These are phyloP conservation scores for Cordyceps sp. DNA, from an alignment of 2,329 filamentous ascomycete genomes.

Conservation along the genomic window DNA sequence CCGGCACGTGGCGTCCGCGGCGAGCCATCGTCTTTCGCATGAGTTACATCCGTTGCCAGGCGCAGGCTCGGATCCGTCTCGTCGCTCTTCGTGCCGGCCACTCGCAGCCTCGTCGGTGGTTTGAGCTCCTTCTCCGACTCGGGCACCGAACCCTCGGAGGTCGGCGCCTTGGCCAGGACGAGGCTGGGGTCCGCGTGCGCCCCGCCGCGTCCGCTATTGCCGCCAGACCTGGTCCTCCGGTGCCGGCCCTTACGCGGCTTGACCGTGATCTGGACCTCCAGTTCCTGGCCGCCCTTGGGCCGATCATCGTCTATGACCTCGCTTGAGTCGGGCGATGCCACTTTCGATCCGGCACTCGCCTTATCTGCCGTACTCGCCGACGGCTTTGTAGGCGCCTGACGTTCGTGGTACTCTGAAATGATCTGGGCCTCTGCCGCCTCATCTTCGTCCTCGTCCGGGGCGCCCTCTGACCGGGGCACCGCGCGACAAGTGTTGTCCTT, in stretches of 20 bases:
- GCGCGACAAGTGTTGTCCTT: too few relatives aligned
- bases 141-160: not conserved
- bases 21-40: conserved; percentile 6
- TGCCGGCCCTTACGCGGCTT: conserved; percentile 15
- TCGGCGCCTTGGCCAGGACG: conserved; percentile 8
- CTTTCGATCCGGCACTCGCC: too few relatives aligned
- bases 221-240: conserved; percentile 8
- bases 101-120: conserved; percentile 5
- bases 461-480: too few relatives aligned
- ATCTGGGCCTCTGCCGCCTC: too few relatives aligned
- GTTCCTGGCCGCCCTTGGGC: conserved; percentile 4
- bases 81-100: conserved; percentile 11
- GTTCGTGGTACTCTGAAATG: too few relatives aligned
- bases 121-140: not conserved
- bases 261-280: conserved; percentile 11
- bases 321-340: not conserved
- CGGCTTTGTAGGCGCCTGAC: too few relatives aligned
- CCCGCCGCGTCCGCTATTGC: conserved; percentile 7
- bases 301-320: conserved; percentile 3
- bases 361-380: too few relatives aligned
- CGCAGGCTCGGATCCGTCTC: conserved; percentile 10
- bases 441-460: too few relatives aligned
- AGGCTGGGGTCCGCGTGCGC: conserved; percentile 13
- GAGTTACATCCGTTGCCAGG: conserved; percentile 7
- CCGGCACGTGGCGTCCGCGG: conserved; percentile 10